phyloP scores from a whole-genome alignment of 805 yeast genomes.

The Sporopachydermia lactativora region DNA sequence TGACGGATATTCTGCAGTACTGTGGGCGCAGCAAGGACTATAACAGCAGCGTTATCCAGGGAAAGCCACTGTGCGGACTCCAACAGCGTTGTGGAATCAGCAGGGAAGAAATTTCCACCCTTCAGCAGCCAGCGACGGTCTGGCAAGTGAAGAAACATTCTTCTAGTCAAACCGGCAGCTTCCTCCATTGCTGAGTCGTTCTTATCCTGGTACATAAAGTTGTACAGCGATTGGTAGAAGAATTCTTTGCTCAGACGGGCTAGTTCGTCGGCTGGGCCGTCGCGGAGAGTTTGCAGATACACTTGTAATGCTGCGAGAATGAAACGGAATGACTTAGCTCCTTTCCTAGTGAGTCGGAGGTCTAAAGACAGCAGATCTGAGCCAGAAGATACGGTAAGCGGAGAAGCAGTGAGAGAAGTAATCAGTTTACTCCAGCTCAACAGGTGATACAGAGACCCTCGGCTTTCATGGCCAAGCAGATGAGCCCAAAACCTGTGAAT shows the following conservation, averaged over 20 bases:
- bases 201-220: conserved; percentile 1
- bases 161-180: background rate
- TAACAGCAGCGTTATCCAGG: background rate
- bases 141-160: background rate
- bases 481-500: background rate
- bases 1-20: background rate
- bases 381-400: background rate
- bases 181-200: background rate
- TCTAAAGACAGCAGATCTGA: background rate
- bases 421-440: background rate
- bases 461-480: background rate
- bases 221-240: background rate
- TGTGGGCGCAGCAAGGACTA: background rate
- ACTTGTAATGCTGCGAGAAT: background rate
- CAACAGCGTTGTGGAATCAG: background rate
- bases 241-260: background rate
- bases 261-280: background rate
- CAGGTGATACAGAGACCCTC: background rate
- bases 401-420: background rate
- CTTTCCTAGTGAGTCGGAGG: background rate
- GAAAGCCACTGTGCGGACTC: background rate
- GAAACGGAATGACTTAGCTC: background rate
- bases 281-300: background rate
- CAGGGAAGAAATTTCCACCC: background rate
- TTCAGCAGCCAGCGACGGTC: background rate